These are phyloP conservation scores for Maudiozyma barnettii DNA, from an alignment of 805 yeast genomes.

Conservation along the genomic window DNA sequence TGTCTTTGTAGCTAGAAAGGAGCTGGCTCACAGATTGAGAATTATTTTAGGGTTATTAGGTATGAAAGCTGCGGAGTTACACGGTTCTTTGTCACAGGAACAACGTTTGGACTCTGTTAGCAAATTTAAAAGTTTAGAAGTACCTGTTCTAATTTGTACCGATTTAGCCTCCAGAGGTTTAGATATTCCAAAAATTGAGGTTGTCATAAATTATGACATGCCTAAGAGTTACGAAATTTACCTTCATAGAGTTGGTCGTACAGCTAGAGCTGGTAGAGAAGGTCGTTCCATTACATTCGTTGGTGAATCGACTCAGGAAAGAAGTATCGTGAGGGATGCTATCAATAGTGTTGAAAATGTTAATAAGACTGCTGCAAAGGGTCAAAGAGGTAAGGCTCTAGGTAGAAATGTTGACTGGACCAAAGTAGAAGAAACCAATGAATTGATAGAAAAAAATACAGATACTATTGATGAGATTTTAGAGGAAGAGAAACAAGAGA, in stretches of 20 bases:
- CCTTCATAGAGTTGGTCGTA: conserved; percentile 96
- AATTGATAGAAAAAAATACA: conserved; percentile 49
- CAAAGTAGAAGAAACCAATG: conserved; percentile 61
- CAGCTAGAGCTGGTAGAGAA: conserved; percentile 97
- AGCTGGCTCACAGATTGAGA: conserved; percentile 78
- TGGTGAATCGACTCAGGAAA: conserved; percentile 81
- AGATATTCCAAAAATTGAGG: conserved; percentile 96
- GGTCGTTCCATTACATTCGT: conserved; percentile 92
- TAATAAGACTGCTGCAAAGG: conserved; percentile 30
- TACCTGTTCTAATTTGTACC: conserved; percentile 87
- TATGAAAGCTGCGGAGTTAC: conserved; percentile 67
- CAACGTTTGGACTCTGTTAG: conserved; percentile 83
- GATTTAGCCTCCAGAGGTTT: conserved; percentile 98
- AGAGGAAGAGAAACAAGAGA: conserved; percentile 80
- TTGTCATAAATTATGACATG: conserved; percentile 91
- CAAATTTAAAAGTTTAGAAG: conserved; percentile 70
- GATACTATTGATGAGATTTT: conserved; percentile 64
- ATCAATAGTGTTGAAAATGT: conserved; percentile 52
- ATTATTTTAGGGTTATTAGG: conserved; percentile 67
- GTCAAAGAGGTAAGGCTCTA: conserved; percentile 39
- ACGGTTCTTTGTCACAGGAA: conserved; percentile 80
- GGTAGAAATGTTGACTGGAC: conserved; percentile 90
- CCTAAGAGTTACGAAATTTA: conserved; percentile 88
- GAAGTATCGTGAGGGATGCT: conserved; percentile 85
- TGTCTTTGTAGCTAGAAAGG: conserved; percentile 87